Conservation (phyloP, 1,139 yeast species). For the Suhomyces anneliseae region DNA sequence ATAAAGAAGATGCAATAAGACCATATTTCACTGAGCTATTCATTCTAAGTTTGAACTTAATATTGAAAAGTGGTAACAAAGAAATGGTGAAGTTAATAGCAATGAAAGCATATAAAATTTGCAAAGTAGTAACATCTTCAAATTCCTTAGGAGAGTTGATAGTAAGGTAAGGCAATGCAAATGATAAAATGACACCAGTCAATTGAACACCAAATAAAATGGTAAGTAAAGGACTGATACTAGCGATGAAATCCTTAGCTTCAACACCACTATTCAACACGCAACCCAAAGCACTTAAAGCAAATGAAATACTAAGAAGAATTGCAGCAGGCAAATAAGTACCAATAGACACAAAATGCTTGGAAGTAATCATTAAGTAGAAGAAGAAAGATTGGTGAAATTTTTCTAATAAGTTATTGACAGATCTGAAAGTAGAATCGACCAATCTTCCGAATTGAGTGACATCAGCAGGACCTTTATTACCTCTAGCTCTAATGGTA, state of each 20-base stretch:
- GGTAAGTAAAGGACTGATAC: slow-evolving; percentile 27
- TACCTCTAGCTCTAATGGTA: slow-evolving; percentile 64
- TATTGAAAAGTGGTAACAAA: slow-evolving; percentile 19
- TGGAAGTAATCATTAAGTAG: slow-evolving; percentile 78
- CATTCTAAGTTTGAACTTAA: slow-evolving; percentile 16
- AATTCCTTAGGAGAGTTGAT: slow-evolving; percentile 14
- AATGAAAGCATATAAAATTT: slow-evolving; percentile 22
- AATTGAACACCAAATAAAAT: slow-evolving; percentile 38
- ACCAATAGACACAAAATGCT: slow-evolving; percentile 85
- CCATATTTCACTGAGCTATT: slow-evolving; percentile 26
- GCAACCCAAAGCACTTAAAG: slow-evolving; percentile 66
- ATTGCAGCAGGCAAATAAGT: slow-evolving; percentile 89
- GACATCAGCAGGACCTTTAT: slow-evolving; percentile 64
- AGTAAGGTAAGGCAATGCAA: slow-evolving; percentile 28
- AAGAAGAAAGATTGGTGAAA: slow-evolving; percentile 97
- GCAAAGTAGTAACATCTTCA: slow-evolving; percentile 17
- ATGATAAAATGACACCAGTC: slow-evolving; percentile 28
- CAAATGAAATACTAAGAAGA: slow-evolving; percentile 66
- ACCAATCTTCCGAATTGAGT: slow-evolving; percentile 90
- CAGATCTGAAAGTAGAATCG: slow-evolving; percentile 84
- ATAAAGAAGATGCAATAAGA: slow-evolving; percentile 45
- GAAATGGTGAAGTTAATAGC: slow-evolving; percentile 20
- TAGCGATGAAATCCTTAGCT: slow-evolving; percentile 22
- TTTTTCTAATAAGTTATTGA: slow-evolving; percentile 89
- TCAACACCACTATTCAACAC: slow-evolving; percentile 46